Percentiles rank a stretch among this genome's conserved stretches.
phyloP scores from a whole-genome alignment of 192 early-diverging fungal species.

The Entophlyctis luteolus region DNA sequence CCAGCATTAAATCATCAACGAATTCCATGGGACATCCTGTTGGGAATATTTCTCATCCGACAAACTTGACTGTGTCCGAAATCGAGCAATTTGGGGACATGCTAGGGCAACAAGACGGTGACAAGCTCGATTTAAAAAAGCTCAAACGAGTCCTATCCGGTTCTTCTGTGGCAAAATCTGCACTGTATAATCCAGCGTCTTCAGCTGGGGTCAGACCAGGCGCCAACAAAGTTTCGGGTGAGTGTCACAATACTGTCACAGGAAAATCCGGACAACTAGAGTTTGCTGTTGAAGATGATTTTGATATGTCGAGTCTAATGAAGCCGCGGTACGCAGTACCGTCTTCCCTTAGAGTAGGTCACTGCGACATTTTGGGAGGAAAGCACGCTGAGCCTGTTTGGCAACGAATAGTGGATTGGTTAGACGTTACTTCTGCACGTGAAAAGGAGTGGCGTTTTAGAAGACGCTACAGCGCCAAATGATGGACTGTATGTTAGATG shows the following conservation, averaged over 20 bases:
- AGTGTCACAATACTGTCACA: not conserved
- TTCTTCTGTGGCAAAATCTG: constrained; percentile 10
- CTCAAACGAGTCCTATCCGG: constrained; percentile 19
- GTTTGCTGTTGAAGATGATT: constrained; percentile 12
- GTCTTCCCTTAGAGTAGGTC: constrained; percentile 29
- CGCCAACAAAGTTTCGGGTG: not conserved
- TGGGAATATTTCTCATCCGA: not conserved
- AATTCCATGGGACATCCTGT: not conserved
- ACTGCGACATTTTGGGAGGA: constrained; percentile 44
- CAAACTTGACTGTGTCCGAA: not conserved
- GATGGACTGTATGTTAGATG: not conserved
- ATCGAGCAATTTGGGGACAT: not conserved
- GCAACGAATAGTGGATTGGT: constrained; percentile 41
- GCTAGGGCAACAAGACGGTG: too few relatives aligned
- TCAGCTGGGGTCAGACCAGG: not conserved
- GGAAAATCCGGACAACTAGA: not conserved
- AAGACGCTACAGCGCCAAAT: constrained; percentile 45
- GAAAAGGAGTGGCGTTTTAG: constrained; percentile 41
- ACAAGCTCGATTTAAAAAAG: not conserved
- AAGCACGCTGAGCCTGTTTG: constrained; percentile 41
- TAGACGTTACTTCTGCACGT: constrained; percentile 35
- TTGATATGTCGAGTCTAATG: not conserved
- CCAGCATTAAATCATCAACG: too few relatives aligned
- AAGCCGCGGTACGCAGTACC: constrained; percentile 27
- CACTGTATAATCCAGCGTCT: constrained; percentile 6